Evolutionary conservation across 768 basidiomycete genomes (phyloP).

Genomic region (Exsudoporus frostii): DNA sequence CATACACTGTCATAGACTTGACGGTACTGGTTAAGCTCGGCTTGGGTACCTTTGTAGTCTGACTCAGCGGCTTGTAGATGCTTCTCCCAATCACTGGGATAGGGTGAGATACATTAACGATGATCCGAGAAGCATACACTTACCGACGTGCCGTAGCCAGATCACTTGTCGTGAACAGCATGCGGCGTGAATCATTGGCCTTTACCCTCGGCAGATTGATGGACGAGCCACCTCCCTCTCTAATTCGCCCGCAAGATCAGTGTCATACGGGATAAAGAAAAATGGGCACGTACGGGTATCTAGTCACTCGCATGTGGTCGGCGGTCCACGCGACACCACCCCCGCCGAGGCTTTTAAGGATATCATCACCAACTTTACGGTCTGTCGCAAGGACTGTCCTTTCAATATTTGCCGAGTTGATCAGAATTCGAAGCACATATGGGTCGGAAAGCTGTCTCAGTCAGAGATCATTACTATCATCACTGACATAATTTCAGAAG

Average conservation of each 20-base stretch:
- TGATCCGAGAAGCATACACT: conserved; percentile 13
- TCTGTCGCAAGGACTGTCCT: conserved; percentile 58
- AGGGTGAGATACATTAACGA: not conserved
- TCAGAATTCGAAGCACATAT: conserved; percentile 74
- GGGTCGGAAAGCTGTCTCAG: conserved; percentile 63
- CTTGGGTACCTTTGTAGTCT: conserved; percentile 32
- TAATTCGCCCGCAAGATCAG: conserved; percentile 23
- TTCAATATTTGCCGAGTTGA: conserved; percentile 76
- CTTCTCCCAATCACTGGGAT: conserved; percentile 44
- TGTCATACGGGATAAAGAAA: not conserved
- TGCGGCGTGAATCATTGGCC: conserved; percentile 36
- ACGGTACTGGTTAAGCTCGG: conserved; percentile 28
- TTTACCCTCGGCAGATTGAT: conserved; percentile 34
- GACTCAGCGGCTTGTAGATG: conserved; percentile 38
- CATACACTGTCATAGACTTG: conserved; percentile 30
- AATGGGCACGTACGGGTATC: conserved; percentile 52
- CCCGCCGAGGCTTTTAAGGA: conserved; percentile 40
- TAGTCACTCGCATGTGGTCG: conserved; percentile 60
- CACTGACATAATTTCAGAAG: not conserved
- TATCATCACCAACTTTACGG: conserved; percentile 61
- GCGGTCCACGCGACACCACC: conserved; percentile 63
- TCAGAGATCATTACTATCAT: not conserved
- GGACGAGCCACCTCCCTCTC: conserved; percentile 68
- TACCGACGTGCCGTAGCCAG: conserved; percentile 47
- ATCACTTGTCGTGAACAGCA: conserved; percentile 55